Evolutionary conservation across 768 basidiomycete species (phyloP).

Genomic region (Rhodocollybia butyracea): DNA sequence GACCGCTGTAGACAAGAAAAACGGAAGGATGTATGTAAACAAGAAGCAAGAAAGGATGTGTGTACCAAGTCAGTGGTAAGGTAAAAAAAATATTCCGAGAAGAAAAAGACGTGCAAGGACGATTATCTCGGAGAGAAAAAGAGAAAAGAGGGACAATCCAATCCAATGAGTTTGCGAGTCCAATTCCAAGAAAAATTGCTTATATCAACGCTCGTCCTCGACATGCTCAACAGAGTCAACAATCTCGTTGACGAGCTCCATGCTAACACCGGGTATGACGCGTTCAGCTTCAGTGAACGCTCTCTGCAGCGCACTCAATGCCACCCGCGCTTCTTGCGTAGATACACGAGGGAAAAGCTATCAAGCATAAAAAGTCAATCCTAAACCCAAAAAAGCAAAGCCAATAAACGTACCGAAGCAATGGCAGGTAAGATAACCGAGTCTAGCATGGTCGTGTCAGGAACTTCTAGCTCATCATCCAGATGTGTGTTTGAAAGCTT

Average conservation of each 20-base stretch:
- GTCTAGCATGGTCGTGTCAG: conserved; percentile 91
- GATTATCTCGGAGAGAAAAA: too few relatives aligned
- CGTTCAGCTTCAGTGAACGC: conserved; percentile 95
- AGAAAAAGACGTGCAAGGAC: too few relatives aligned
- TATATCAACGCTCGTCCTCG: conserved; percentile 61
- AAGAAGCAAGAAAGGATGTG: neutral
- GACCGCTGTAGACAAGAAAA: neutral
- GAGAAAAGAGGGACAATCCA: too few relatives aligned
- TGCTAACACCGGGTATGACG: conserved; percentile 91
- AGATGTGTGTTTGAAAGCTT: conserved; percentile 42
- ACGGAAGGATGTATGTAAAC: neutral
- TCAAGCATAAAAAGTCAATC: neutral
- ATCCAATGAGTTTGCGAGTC: too few relatives aligned
- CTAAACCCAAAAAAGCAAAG: neutral
- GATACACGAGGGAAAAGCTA: conserved; percentile 92
- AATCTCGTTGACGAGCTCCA: conserved; percentile 92
- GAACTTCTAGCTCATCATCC: conserved; percentile 43
- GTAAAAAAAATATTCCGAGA: too few relatives aligned
- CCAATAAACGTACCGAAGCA: conserved; percentile 69
- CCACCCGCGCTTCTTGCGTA: conserved; percentile 86
- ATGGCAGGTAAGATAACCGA: conserved; percentile 96
- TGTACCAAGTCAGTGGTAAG: too few relatives aligned
- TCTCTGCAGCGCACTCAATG: conserved; percentile 80
- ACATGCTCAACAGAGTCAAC: conserved; percentile 91
- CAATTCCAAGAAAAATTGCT: too few relatives aligned